These are phyloP conservation scores for Jacaranda mimosifolia DNA, from an alignment of 257 asterid species.

Conservation along the genomic window DNA sequence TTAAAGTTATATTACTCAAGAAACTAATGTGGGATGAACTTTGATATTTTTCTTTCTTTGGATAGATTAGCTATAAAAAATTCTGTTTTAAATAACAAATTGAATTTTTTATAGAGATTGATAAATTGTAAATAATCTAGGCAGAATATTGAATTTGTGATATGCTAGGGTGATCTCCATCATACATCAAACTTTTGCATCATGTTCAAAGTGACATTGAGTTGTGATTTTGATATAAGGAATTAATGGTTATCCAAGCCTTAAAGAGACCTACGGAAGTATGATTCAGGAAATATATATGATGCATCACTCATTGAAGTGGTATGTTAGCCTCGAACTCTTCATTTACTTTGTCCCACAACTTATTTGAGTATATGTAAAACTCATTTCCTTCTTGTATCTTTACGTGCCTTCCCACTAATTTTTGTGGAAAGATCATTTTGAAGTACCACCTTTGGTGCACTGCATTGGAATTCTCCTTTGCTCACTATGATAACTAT, in stretches of 20 bases:
- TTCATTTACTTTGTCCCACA: neutral
- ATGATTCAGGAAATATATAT: neutral
- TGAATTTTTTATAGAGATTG: neutral
- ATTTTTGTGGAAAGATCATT: neutral
- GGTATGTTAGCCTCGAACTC: neutral
- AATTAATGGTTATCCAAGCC: neutral
- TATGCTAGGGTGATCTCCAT: neutral
- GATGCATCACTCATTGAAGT: neutral
- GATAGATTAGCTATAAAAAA: neutral
- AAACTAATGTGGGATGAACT: slow-evolving; percentile 2
- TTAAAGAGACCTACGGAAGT: neutral
- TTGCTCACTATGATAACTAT: neutral
- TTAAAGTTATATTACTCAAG: neutral
- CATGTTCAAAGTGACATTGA: neutral
- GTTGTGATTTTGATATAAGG: neutral
- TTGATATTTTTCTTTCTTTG: neutral
- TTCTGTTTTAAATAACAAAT: neutral
- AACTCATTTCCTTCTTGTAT: neutral
- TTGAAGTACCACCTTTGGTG: neutral
- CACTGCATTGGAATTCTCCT: neutral
- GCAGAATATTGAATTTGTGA: neutral
- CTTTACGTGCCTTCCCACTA: neutral
- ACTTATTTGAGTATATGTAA: neutral
- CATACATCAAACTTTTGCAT: neutral
- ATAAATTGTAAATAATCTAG: neutral